These are phyloP conservation scores for Bromus sterilis DNA, from an alignment of 176 grass and related monocot species.

Conservation along the genomic window DNA sequence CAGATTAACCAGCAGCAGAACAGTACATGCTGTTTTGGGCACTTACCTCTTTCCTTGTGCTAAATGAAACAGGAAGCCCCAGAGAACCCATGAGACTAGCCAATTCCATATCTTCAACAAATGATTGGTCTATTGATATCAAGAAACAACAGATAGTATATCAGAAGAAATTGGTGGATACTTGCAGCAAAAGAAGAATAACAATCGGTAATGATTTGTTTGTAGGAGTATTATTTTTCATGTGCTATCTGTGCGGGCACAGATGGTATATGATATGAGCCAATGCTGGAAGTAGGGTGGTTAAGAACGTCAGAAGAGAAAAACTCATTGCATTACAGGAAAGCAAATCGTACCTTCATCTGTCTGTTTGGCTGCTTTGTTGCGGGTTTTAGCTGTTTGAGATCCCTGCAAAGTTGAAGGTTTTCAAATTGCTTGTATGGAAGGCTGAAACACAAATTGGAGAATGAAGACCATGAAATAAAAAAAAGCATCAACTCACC, in stretches of 20 bases:
- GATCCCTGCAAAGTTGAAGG: slow-evolving; percentile 23
- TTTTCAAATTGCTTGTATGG: not conserved
- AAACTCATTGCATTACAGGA: not conserved
- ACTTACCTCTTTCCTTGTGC: slow-evolving; percentile 64
- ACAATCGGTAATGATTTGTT: not conserved
- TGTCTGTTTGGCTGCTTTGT: not conserved
- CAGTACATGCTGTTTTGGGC: not conserved
- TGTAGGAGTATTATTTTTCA: not conserved
- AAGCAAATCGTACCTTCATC: slow-evolving; percentile 23
- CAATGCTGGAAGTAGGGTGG: not conserved
- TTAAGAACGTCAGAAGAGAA: not conserved
- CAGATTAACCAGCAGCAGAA: not conserved
- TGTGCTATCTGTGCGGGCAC: not conserved
- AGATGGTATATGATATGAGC: not conserved
- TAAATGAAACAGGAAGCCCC: slow-evolving; percentile 90
- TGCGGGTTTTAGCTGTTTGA: not conserved
- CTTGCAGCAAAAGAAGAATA: slow-evolving; percentile 12
- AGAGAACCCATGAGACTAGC: slow-evolving; percentile 69
- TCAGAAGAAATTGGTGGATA: not conserved
- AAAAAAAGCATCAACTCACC: not conserved
- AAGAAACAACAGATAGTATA: slow-evolving; percentile 24
- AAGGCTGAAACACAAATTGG: not conserved
- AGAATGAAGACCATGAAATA: not conserved
- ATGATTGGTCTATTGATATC: not conserved
- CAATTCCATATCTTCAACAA: slow-evolving; percentile 76